Evolutionary conservation across 805 yeast species (phyloP), one percentile per base, ranked within the genome.

Genomic region (Candida argentea): DNA sequence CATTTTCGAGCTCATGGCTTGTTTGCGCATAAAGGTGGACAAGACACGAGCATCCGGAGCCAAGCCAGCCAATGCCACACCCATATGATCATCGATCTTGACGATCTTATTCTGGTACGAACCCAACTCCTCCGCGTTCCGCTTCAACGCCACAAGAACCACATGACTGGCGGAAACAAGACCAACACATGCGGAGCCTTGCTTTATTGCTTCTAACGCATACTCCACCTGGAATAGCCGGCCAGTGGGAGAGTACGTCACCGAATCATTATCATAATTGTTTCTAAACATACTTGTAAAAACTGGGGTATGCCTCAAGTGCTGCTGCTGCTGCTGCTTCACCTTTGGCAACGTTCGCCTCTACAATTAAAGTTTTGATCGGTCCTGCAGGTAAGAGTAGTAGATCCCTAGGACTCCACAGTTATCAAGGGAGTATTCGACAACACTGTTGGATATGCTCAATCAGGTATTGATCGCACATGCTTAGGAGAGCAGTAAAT

Each of bases 31-130:
- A 55, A 65, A 87, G 50, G 85, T 91, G 27, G 94, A 77, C 42
- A 91, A 67, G 21, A 91, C 94, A 41, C 99, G 70, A 14, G 97
- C 98, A 52, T 91, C 99, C 11, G 99, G 97, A 1, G 97, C 96
- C 46, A 91, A 72, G 6, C 99, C 99, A 2, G 99, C 95, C 32
- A 91, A 67, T 1, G 95, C 95, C 39, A 91, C 69, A 19, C 97
- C 99, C 69, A 91, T 59, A 52, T 91, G 97, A 36, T 78, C 80
- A 52, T 91, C 99, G 32, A 93, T 77, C 50, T 82, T 78, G 52
- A 89, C 79, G 44, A 91, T 69, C 53, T 91, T 91, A 67, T 83
- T 84, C 52, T 91, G 99, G 56, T 87, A 91, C 22, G 96, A 85
- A 15, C 98, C 96, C 39, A 91, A 67, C 52, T 91, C 97, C 55